Evolutionary conservation across 1,284 basidiomycete species (phyloP), one percentile per base, ranked within the genome.

Genomic region (Abortiporus biennis): DNA sequence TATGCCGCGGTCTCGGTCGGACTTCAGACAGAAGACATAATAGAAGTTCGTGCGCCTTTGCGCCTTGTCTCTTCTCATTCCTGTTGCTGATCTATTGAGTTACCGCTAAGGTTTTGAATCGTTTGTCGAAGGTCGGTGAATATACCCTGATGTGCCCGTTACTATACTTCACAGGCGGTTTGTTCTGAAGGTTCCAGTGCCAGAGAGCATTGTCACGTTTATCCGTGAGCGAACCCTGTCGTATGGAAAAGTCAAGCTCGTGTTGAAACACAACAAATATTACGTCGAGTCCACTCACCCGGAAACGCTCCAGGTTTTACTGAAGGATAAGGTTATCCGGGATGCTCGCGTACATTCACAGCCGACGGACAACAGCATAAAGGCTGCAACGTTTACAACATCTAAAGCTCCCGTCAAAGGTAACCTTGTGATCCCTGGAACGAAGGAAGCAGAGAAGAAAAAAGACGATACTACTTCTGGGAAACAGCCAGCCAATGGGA

Each of bases 1-100:
- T 98, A 99, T 65, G 96, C 96, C 41, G 96, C 96, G 43, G 95
- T 99, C 48, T 98, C 94, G 12, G 96, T 99, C 45, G 96, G 96
- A 17, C 71, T 99, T 27, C 92, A 98, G 62, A 99, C 96, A 3
- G 86, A 95, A 58, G 94, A 99, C 62, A 99, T 99, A 56, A 97
- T 99, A 63, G 92, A 94, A 72, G 96, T 93, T 61, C 60, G 78
- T 79, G 50, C 50, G 51, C 45, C 48, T 41, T 46, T 23, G 47
- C 50, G 45, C 50, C 30, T 43, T 40, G 22, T 34, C 42, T 38
- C 21, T 45, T 39, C 50, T 42, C 22, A 43, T 35, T 37, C 20
- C 43, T 45, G 16, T 11, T 35, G 46, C 45, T 62, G 54, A 46
- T 58, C 48, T 6, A 32, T 36, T 38, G 35, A 51, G 47, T 46